Conservation (phyloP, 345 rosid genomes). For the Zanthoxylum bungeanum region DNA sequence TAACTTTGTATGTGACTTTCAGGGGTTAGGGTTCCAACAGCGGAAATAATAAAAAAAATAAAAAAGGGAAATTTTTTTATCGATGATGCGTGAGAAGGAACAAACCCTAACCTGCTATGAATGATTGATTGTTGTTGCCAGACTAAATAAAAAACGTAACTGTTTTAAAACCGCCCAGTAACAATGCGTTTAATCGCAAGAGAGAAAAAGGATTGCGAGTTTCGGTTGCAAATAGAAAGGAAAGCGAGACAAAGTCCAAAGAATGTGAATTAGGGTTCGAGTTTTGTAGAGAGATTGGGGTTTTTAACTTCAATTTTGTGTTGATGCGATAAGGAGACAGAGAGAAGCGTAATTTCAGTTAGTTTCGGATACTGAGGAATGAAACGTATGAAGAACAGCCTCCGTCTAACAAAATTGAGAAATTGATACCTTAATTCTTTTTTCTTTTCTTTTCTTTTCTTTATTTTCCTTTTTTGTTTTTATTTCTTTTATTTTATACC, state of each 20-base stretch:
- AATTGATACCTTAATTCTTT: not conserved
- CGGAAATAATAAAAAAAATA: not conserved
- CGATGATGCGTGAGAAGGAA: conserved; percentile 1
- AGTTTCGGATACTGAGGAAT: conserved; percentile 39
- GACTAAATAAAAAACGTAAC: conserved; percentile 27
- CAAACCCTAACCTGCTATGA: conserved; percentile 36
- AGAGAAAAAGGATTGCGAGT: conserved; percentile 8
- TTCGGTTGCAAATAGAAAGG: conserved; percentile 5
- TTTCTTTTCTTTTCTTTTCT: not conserved
- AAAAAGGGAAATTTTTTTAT: not conserved
- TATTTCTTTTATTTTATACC: too few relatives aligned
- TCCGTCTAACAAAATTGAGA: conserved; percentile 8
- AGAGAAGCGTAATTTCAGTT: conserved; percentile 39
- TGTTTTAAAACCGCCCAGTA: conserved; percentile 32
- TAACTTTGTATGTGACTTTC: conserved; percentile 7
- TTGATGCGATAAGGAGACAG: conserved; percentile 15
- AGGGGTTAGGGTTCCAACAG: conserved; percentile 35
- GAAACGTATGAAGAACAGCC: conserved; percentile 48
- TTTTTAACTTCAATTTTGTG: conserved; percentile 7
- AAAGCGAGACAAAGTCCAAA: not conserved
- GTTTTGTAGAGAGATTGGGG: conserved; percentile 35
- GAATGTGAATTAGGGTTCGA: conserved; percentile 4
- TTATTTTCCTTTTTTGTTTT: not conserved
- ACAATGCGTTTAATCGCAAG: conserved; percentile 34
- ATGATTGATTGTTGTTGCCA: conserved; percentile 23